Evolutionary conservation across 805 yeast genomes (phyloP).

Genomic region (Geotrichum ghanense): DNA sequence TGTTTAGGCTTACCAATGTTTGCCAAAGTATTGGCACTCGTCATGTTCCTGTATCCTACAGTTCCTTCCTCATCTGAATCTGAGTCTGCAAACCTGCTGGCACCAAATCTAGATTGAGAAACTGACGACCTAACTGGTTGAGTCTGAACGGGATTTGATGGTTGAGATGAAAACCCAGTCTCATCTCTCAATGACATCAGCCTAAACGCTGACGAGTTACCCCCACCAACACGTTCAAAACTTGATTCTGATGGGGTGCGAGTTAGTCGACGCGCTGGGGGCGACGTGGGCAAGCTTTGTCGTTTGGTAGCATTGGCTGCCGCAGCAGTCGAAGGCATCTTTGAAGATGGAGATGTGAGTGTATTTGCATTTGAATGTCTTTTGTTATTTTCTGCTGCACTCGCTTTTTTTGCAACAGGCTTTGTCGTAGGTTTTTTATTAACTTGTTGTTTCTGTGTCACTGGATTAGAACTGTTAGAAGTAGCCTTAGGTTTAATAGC

Average conservation of each 20-base stretch:
- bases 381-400: too few species aligned
- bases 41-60: not conserved
- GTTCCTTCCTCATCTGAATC: slow-evolving; percentile 14
- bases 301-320: slow-evolving; percentile 7
- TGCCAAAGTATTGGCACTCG: not conserved
- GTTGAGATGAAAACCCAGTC: not conserved
- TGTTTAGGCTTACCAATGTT: not conserved
- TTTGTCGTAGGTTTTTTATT: too few species aligned
- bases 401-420: too few species aligned
- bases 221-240: slow-evolving; percentile 5
- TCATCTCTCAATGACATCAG: slow-evolving; percentile 4
- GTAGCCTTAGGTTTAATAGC: not conserved
- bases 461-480: not conserved
- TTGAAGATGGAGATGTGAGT: not conserved
- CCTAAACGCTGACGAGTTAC: not conserved
- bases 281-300: not conserved
- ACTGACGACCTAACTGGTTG: slow-evolving; percentile 12
- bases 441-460: not conserved
- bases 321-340: slow-evolving; percentile 4
- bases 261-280: not conserved
- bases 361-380: not conserved
- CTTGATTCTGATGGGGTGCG: slow-evolving; percentile 8
- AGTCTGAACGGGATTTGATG: slow-evolving; percentile 1
- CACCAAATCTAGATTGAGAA: slow-evolving; percentile 13
- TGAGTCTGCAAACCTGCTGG: slow-evolving; percentile 18